Base-by-base conservation (phyloP, 208 protist species). In the Leishmania gerbilli region DNA sequence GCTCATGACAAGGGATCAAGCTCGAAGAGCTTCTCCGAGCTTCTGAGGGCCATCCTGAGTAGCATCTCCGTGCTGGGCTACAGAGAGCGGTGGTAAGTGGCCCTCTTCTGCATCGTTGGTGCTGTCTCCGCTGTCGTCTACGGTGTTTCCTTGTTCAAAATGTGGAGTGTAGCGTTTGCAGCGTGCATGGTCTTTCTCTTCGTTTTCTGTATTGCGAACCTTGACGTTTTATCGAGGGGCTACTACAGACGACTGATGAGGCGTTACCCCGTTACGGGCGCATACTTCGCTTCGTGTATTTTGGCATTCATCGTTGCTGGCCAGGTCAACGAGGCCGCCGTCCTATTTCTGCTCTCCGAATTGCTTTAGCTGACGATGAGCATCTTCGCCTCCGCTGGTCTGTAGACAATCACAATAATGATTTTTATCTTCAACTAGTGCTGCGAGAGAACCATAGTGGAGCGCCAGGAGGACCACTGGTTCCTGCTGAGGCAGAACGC, bases 381-480 rank as follows among this genome's bases (percentile, higher is more conserved):
- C 34, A 80, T 84, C n/a, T 86, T 90, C 72, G 79, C 82, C 58
- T 81, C 77, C 21, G 79, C 81, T 6, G 83, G 72, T 31, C 64
- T 89, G 42, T 82, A 89, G 77, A 49, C 78, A 27, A 34, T 88
- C 17, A 47, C 13, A 19, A 74, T 78, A 11, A n/a, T 82, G 42
- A 71, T 87, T 88, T 89, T 37, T 88, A 84, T 91, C 62, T 82
- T 88, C 34, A 93, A 90, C 81, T 90, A 76, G 77, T 85, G 85
- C 71, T 83, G 82, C 55, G 88, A 93, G 77, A 85, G 81, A 34
- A 89, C 89, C 68, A 82, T 69, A 1, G 80, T 71, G 7, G 78
- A 83, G 31, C 79, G 82, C 53, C 77, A 69, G 6, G 84, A 87
- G 51, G 82, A 84, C 55, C 71, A 83, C 67, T 47, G 85, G 2